A percentile compares a stretch with the other conserved stretches of the same genome.
phyloP scores from a whole-genome alignment of 1,284 basidiomycete species.

The Jaminaea rosea region DNA sequence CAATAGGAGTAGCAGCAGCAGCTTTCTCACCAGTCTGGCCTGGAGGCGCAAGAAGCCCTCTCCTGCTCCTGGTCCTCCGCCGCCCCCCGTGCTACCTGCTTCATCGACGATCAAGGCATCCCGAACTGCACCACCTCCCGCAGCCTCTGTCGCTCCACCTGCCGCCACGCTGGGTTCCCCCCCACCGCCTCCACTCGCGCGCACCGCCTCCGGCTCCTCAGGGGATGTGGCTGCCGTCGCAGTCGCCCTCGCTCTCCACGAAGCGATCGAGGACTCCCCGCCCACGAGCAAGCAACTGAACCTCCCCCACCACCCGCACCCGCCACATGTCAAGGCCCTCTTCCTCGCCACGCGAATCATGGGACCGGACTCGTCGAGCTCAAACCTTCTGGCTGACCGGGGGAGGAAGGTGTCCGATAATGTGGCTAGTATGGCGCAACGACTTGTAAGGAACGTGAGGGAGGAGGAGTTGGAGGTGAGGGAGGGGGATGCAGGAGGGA shows the following conservation, averaged over 20 bases:
- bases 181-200: constrained; percentile 2
- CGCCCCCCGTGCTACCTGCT: too few species aligned
- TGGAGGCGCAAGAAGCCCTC: constrained; percentile 11
- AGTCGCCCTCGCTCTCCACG: constrained; percentile 9
- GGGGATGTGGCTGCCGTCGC: too few species aligned
- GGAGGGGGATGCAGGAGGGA: constrained; percentile 20
- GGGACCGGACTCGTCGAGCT: constrained; percentile 68
- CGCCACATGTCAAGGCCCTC: constrained; percentile 58
- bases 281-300: constrained; percentile 5
- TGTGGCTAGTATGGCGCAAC: constrained; percentile 61
- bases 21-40: constrained; percentile 11
- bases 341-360: constrained; percentile 78
- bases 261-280: constrained; percentile 9
- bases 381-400: constrained; percentile 62
- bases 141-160: too few species aligned
- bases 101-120: too few species aligned
- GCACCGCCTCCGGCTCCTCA: constrained; percentile 5
- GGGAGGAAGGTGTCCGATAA: constrained; percentile 58
- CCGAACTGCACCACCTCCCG: too few species aligned
- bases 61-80: too few species aligned
- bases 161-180: too few species aligned
- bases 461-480: constrained; percentile 58
- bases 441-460: constrained; percentile 63
- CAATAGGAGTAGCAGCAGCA: not conserved
- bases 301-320: constrained; percentile 8